Base-by-base conservation (phyloP, 768 basidiomycete genomes). In the Suillus variegatus region DNA sequence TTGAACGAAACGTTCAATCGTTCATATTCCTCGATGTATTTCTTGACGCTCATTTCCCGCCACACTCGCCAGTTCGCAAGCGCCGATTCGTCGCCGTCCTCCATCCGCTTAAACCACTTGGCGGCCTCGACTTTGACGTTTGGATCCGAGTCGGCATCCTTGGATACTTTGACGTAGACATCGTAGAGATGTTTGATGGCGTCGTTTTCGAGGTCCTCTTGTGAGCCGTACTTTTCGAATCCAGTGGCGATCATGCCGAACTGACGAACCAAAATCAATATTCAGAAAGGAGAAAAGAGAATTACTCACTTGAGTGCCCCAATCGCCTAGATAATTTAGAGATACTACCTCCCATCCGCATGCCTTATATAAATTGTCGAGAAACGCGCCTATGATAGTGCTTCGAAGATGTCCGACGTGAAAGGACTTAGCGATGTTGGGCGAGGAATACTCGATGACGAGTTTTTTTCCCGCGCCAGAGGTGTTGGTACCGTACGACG, bases 311-410 rank as follows among this genome's bases (percentile, higher is more conserved):
- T 98, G 97, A 49, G 95, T 98, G 28, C 97, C 97, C 97, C 96
- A 99, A 74, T 98, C 97, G 2, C 97, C 97, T 18, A 98, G 85
- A 75, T 99, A 99, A 76, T 99, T 99, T 78, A 98, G 81, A 2
- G 91, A 85, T 44, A 86, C 77, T n/a, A 96, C 95, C 8, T 94
- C 86, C 95, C 94, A 99, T 18, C 97, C 96, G 71, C 91, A 94
- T 8, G 93, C 85, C 73, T 89, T 90, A 82, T 99, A 97, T 49
- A 98, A 71, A 78, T 98, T 98, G 12, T 86, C 82, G 65, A 98
- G 78, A 81, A 97, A 97, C 0, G 93, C 91, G n/a, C 97, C 97
- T 73, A 99, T 97, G 76, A 99, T 99, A n/a, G 97, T 99, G 62
- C 94, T 95, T 46, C 97, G 86, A 66, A 99, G 80, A 78, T 99